phyloP scores from a whole-genome alignment of 352 stramenopile species.

The Pythium guiyangense region DNA sequence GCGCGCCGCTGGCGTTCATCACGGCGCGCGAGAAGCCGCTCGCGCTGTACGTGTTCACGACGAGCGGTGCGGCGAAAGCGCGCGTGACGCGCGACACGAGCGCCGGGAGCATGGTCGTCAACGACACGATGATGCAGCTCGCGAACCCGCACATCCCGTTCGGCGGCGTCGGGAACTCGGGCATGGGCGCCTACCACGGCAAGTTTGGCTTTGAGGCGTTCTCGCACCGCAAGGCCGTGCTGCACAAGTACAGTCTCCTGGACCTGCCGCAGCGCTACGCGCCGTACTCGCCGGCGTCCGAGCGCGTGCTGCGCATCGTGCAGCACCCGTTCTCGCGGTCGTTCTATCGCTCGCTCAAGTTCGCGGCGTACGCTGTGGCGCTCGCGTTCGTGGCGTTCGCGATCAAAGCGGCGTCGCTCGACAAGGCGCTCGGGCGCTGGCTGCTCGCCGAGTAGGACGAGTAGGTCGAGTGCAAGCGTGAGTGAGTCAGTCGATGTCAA shows the following conservation, averaged over 20 bases:
- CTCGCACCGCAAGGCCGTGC: constrained; percentile 61
- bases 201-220: constrained; percentile 77
- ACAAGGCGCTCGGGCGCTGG: too few species aligned
- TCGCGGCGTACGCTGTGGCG: neutral
- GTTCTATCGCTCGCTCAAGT: constrained; percentile 1
- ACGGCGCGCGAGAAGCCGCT: constrained; percentile 67
- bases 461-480: too few species aligned
- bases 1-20: constrained; percentile 32
- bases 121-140: constrained; percentile 82
- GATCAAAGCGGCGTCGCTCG: too few species aligned
- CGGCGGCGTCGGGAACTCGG: constrained; percentile 75
- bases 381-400: too few species aligned
- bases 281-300: constrained; percentile 32
- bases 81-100: constrained; percentile 47
- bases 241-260: constrained; percentile 60
- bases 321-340: constrained; percentile 41
- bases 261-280: constrained; percentile 53
- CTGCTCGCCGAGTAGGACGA: too few species aligned
- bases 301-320: constrained; percentile 30
- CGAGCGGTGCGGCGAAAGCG: constrained; percentile 27
- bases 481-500: too few species aligned
- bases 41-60: constrained; percentile 81
- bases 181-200: constrained; percentile 83
- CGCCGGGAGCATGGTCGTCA: constrained; percentile 61
- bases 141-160: constrained; percentile 68